Evolutionary conservation across 2,329 filamentous ascomycete genomes (phyloP), one percentile per base, ranked within the genome.

Genomic region (Sporothrix sp.): DNA sequence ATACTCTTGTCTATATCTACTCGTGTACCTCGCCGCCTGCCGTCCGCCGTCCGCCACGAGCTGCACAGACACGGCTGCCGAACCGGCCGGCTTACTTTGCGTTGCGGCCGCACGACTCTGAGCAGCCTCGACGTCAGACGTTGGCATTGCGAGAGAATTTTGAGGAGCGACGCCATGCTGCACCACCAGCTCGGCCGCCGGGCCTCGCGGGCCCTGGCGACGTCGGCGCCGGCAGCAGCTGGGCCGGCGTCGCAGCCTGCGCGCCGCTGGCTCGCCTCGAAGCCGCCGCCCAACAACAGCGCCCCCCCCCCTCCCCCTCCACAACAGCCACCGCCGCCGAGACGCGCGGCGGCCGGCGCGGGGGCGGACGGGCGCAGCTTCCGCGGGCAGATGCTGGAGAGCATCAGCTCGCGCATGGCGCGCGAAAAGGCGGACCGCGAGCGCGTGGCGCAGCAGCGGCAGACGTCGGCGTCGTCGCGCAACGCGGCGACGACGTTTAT

Each of bases 351-450:
- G 3, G 36, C 35, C 4, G 36, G 35, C n/a, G 13, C 21, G 16
- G 42, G 48, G 4, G 43, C 52, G 33, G 53, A 57, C 23, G 60
- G 57, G 30, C 53, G 55, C 45, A 61, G 59, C 4, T 79, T 79
- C 62, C 70, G 72, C 51, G 74, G 74, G 21, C 76, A 79, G 61
- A 68, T 79, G 61, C 71, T 75, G 35, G 68, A 75, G 60, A 76
- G 73, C 55, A 74, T 76, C 48, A 66, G 66, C 50, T 63, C 68
- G 46, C 72, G 76, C 33, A 67, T 78, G 38, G 65, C 66, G 48
- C 67, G 71, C 35, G 74, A 79, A 58, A 68, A 67, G 55, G 62
- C 63, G 14, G 73, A 76, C 55, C 68, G 70, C 39, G 68, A 68
- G 56, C 67, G 67, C 52, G 67, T 71, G 57, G 68, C 69, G 7